These are phyloP conservation scores for Sporothrix sp. DNA, from an alignment of 2,329 filamentous ascomycete genomes.

Conservation along the genomic window DNA sequence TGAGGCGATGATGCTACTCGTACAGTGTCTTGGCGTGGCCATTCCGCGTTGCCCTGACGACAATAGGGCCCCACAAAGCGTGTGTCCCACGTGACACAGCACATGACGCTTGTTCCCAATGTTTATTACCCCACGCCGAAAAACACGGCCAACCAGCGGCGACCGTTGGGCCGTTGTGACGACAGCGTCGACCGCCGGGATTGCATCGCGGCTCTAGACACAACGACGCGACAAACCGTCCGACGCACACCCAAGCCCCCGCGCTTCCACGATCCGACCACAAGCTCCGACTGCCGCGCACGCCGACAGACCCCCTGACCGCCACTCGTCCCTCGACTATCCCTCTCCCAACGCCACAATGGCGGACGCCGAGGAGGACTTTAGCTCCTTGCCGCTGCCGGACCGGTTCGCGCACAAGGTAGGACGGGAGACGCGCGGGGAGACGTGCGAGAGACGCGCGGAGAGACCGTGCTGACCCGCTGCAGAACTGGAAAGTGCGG, in stretches of 20 bases:
- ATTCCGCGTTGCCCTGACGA: constrained; percentile 8
- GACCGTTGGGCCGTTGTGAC: no score
- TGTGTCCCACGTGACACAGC: neutral
- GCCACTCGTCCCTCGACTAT: neutral
- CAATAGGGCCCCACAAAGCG: neutral
- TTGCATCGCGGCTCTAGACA: no score
- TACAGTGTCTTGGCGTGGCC: no score
- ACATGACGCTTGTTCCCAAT: neutral
- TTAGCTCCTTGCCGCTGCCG: constrained; percentile 63
- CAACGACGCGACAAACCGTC: no score
- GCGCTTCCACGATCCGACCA: no score
- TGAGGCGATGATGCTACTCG: no score
- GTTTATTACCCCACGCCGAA: constrained; percentile 4
- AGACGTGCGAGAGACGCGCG: neutral
- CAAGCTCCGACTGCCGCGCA: no score
- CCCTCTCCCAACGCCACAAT: constrained; percentile 34
- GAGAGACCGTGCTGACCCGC: neutral
- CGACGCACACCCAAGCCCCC: no score
- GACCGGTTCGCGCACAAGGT: constrained; percentile 82
- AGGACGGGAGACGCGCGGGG: neutral
- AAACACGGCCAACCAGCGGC: neutral
- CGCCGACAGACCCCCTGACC: no score
- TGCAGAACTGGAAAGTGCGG: constrained; percentile 85
- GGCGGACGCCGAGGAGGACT: constrained; percentile 79
- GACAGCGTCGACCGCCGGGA: no score